Percentiles rank a stretch among this genome's conserved stretches.
These are phyloP conservation scores for Conticribra weissflogii DNA, from an alignment of 108 stramenopile species.

Conservation along the genomic window DNA sequence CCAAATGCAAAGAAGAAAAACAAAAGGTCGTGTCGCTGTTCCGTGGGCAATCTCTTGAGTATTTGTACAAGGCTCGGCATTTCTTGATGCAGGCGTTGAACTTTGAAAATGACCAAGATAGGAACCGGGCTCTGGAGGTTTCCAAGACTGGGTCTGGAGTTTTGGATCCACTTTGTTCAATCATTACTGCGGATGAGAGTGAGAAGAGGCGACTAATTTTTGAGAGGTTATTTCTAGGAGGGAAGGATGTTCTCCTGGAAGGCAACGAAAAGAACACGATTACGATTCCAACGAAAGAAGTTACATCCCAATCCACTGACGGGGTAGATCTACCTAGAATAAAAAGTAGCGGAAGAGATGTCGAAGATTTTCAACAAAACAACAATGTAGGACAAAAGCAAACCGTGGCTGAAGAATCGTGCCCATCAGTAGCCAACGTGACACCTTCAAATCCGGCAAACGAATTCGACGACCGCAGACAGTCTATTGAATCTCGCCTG, in stretches of 20 bases:
- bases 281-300: background rate
- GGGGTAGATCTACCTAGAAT: too few species aligned
- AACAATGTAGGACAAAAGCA: too few species aligned
- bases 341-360: too few species aligned
- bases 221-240: conserved; percentile 18
- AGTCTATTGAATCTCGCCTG: conserved; percentile 25
- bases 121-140: conserved; percentile 7
- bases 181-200: conserved; percentile 24
- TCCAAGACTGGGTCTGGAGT: conserved; percentile 11
- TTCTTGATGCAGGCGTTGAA: conserved; percentile 25
- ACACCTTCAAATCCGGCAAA: background rate
- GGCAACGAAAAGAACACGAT: background rate
- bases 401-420: too few species aligned
- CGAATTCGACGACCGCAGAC: conserved; percentile 14
- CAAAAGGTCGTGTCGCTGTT: conserved; percentile 27
- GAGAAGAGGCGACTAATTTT: conserved; percentile 14
- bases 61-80: conserved; percentile 38
- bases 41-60: conserved; percentile 36
- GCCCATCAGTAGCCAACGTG: background rate
- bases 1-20: conserved; percentile 13
- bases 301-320: too few species aligned
- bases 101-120: conserved; percentile 43
- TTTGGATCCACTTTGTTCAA: conserved; percentile 23
- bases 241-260: background rate
- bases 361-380: too few species aligned